Conservation (phyloP, 192 early-diverging fungal genomes). For the Chytriomyces sp. region DNA sequence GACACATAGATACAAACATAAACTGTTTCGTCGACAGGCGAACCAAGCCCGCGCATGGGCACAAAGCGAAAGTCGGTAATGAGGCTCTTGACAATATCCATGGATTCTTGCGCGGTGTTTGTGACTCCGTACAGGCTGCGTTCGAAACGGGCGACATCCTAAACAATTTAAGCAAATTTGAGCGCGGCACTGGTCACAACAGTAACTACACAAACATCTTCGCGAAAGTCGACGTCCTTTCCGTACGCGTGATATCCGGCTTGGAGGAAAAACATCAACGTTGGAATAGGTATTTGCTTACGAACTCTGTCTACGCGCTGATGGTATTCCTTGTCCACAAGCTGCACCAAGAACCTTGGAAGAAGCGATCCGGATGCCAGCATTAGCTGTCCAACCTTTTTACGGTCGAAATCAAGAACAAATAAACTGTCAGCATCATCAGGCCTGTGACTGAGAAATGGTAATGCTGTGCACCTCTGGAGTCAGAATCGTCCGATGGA, state of each 20-base stretch:
- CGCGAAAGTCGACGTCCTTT: conserved; percentile 46
- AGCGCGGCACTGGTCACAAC: background rate
- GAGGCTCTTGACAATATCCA: conserved; percentile 35
- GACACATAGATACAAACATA: conserved; percentile 20
- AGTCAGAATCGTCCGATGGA: conserved; percentile 37
- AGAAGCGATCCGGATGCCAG: conserved; percentile 31
- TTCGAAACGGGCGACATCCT: conserved; percentile 55
- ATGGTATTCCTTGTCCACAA: conserved; percentile 52
- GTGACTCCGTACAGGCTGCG: conserved; percentile 37
- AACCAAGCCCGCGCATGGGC: conserved; percentile 44
- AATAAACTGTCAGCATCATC: background rate
- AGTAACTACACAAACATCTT: conserved; percentile 39
- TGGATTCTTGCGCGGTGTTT: conserved; percentile 19
- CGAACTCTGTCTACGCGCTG: conserved; percentile 37
- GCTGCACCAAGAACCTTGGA: conserved; percentile 50
- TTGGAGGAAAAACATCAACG: conserved; percentile 48
- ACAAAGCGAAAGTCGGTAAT: conserved; percentile 42
- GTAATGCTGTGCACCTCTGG: conserved; percentile 3
- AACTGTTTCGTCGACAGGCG: conserved; percentile 53
- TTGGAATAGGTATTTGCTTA: conserved; percentile 23
- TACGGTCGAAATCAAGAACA: background rate
- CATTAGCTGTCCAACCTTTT: conserved; percentile 40
- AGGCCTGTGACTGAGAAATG: background rate
- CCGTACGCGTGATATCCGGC: conserved; percentile 43
- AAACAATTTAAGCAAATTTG: background rate